Conservation (phyloP, 495 filamentous ascomycete genomes). For the Neurospora sp. region DNA sequence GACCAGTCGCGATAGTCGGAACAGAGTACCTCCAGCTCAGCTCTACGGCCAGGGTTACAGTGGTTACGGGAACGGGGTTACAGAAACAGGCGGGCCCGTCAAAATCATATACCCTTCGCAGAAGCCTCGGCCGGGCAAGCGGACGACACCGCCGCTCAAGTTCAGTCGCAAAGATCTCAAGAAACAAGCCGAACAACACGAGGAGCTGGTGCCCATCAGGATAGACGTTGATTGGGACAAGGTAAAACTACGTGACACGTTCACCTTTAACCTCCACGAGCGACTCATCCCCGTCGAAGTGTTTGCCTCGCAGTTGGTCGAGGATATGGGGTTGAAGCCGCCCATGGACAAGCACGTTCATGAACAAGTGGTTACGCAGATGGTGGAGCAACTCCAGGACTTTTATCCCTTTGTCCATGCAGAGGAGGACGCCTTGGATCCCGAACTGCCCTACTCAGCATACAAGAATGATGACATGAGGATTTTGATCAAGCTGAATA, state of each 20-base stretch:
- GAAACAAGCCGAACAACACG: constrained; percentile 76
- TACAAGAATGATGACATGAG: constrained; percentile 99
- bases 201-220: constrained; percentile 83
- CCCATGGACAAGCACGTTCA: constrained; percentile 60
- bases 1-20: constrained; percentile 11
- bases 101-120: constrained; percentile 64
- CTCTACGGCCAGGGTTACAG: constrained; percentile 70
- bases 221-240: constrained; percentile 94
- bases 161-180: constrained; percentile 67
- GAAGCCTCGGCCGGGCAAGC: constrained; percentile 61
- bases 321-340: constrained; percentile 68
- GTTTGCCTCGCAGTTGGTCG: constrained; percentile 81
- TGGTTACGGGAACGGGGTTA: constrained; percentile 80
- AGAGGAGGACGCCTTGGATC: constrained; percentile 83
- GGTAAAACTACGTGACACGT: constrained; percentile 91
- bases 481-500: constrained; percentile 88
- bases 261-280: constrained; percentile 97
- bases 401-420: constrained; percentile 86
- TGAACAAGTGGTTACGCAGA: constrained; percentile 66
- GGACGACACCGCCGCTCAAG: constrained; percentile 58
- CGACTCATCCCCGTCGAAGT: constrained; percentile 64
- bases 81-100: constrained; percentile 46
- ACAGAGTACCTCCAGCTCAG: constrained; percentile 32
- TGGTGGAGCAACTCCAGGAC: constrained; percentile 84
- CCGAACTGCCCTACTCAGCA: constrained; percentile 78